Base-by-base conservation (phyloP, 352 stramenopile genomes). In the Globisporangium barbulae region DNA sequence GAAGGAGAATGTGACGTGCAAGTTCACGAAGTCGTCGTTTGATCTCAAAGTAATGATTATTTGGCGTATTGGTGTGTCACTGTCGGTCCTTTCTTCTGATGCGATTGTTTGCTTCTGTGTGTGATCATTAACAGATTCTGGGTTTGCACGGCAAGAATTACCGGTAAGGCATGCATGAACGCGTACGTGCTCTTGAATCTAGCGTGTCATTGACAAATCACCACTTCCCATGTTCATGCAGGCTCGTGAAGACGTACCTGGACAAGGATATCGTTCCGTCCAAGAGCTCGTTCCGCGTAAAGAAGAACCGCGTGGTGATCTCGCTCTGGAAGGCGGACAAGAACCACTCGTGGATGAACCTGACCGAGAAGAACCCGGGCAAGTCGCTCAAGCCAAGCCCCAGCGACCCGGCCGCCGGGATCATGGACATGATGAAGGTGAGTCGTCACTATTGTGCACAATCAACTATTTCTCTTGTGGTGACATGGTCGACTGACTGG, bases 351-450 rank as follows among this genome's bases (percentile, higher is more conserved):
- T 95, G 87, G 87, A 89, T 90, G 71, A 90, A 85, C 49, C 62
- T 96, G 42, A 94, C 84, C 35, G 79, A 87, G 45, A 96, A 96
- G 73, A 93, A 92, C 54, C 75, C 86, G 7, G 71, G 61, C 33
- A 90, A 89, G 52, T 45, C 59, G 22, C 67, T 54, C 63, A 85
- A 87, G 42, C 61, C 76, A 22, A 75, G 74, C 53, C 63, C 73
- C n/a, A 80, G 63, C 35, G 88, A 96, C 67, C 88, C 88, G 1
- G 37, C 78, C 6, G 81, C 88, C 4, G 86, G 88, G 35, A 94
- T 96, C 75, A 94, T 96, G 88, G 87, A 95, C 63, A 93, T 96
- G 85, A 96, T 96, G 87, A 91, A 94, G 81, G 83, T 91, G 55
- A 44, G 68, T 70, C 22, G 2, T 17, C 37, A 15, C 60, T 22